phyloP scores from a whole-genome alignment of 2,329 filamentous ascomycete species.

The Bipolaris zeicola region DNA sequence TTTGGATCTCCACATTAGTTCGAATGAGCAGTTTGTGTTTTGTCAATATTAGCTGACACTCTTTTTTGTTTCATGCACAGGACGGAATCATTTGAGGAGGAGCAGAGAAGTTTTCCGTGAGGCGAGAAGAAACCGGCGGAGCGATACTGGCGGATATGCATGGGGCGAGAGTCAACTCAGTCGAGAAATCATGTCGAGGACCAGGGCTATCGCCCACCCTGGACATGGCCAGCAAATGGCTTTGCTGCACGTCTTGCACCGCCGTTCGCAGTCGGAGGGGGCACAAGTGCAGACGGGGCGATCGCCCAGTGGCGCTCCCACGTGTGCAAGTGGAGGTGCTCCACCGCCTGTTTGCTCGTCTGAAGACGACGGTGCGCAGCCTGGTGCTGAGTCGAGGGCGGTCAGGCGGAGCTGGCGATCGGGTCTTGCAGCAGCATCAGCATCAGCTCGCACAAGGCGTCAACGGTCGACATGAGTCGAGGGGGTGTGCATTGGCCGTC shows the following conservation, averaged over 20 bases:
- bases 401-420: conserved; percentile 6
- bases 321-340: conserved; percentile 11
- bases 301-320: conserved; percentile 4
- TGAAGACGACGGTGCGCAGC: conserved; percentile 4
- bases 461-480: conserved; percentile 10
- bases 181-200: not conserved
- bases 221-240: conserved; percentile 4
- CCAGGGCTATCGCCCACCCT: not conserved
- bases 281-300: not conserved
- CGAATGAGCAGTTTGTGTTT: not conserved
- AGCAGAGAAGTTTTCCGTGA: conserved; percentile 6
- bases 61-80: not conserved
- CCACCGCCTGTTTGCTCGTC: conserved; percentile 1
- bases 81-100: conserved; percentile 3
- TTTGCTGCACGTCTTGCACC: conserved; percentile 1
- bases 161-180: not conserved
- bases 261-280: not conserved
- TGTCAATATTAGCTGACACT: not conserved
- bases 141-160: not conserved
- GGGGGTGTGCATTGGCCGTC: conserved; percentile 1
- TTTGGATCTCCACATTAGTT: conserved; percentile 34
- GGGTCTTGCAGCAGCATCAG: not conserved
- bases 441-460: conserved; percentile 1
- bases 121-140: conserved; percentile 1
- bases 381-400: not conserved